These are phyloP conservation scores for Argentina anserina DNA, from an alignment of 306 rosid genomes.

Conservation along the genomic window DNA sequence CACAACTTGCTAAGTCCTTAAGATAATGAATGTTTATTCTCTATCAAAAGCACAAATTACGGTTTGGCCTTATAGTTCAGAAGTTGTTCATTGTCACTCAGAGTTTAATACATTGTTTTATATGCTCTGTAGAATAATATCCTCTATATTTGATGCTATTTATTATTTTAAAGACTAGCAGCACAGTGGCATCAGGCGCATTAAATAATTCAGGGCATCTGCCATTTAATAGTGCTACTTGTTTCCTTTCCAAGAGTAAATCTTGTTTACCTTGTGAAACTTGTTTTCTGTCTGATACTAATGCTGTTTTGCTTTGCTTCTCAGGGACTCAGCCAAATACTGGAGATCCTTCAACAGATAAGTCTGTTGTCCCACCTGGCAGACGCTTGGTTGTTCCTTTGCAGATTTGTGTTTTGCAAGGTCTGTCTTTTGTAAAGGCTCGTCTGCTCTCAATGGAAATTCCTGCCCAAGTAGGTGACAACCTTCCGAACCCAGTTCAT, in stretches of 20 bases:
- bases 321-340: conserved; percentile 59
- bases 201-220: not conserved
- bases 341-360: conserved; percentile 47
- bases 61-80: not conserved
- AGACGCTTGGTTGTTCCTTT: conserved; percentile 87
- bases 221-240: not conserved
- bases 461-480: conserved; percentile 88
- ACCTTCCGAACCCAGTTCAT: conserved; percentile 53
- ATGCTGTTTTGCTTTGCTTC: conserved; percentile 21
- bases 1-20: not conserved
- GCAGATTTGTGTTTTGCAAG: conserved; percentile 88
- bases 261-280: not conserved
- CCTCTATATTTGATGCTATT: not conserved
- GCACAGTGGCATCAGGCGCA: not conserved
- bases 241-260: not conserved
- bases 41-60: not conserved
- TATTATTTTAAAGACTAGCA: not conserved
- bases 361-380: conserved; percentile 68
- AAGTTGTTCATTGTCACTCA: not conserved
- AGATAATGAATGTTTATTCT: not conserved
- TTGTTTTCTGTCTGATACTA: conserved; percentile 15
- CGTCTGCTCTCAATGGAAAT: conserved; percentile 94
- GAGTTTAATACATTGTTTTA: not conserved
- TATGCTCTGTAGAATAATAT: not conserved
- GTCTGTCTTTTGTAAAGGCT: conserved; percentile 90